Evolutionary conservation across 2,329 filamentous ascomycete species (phyloP), one percentile per base, ranked within the genome.

Genomic region (Ophiocordyceps australis): DNA sequence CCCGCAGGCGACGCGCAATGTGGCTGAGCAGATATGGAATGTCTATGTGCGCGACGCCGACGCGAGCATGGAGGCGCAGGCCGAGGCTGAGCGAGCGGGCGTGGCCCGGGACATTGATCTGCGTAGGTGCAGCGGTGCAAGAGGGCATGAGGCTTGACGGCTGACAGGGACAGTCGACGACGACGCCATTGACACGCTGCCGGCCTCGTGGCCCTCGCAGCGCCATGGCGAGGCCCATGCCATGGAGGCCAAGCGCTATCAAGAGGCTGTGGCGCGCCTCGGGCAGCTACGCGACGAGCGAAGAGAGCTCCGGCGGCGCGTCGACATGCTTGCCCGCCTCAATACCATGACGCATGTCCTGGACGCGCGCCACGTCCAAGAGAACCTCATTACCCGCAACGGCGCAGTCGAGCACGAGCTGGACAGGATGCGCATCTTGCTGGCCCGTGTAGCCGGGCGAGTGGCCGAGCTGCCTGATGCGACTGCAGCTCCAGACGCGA

Each of bases 11-110:
- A 68, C 63, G 26, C 63, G 74, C 19, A 72, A 78, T 38, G 63
- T 81, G 12, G 74, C 75, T 3, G 74, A 79, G 52, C 75, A 82
- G 50, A 69, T 82, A 22, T 72, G 78, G 46, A 49, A 50, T 24
- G 50, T 77, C 23, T 81, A 80, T 44, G 61, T 62, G 45, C 47
- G 47, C 5, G 49, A 52, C 10, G 50, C 49, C 5, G 55, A 59
- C 20, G 53, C 54, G 20, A 49, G 43, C 23, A 46, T 48, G 26
- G 40, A 38, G 8, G 29, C 17, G 7, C 48, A 44, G 1, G 41
- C 32, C 2, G 44, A 50, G 30, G 51, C 49, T 16, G 52, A 30
- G 47, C 54, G 42, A 13, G 44, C 40, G 5, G 42, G 49, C 1
- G 43, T 58, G 14, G 44, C 37, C 17, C 40, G 43, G 17, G 54